phyloP scores from a whole-genome alignment of 2,329 filamentous ascomycete species.

The Xylariaceae sp. region DNA sequence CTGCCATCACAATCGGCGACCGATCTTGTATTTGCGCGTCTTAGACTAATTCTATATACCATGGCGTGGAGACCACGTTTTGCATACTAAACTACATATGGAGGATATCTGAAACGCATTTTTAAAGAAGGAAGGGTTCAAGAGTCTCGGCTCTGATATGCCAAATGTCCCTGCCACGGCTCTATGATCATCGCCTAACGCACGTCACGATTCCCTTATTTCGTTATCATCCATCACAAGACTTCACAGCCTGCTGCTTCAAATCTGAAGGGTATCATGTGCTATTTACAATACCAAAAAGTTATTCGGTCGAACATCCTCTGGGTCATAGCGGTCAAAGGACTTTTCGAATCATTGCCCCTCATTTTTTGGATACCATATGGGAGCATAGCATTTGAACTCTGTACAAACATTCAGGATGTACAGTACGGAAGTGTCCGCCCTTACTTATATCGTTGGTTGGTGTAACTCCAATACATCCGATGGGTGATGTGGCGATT shows the following conservation, averaged over 20 bases:
- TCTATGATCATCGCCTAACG: not conserved
- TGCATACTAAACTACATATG: not conserved
- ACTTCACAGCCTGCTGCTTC: not conserved
- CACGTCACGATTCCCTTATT: not conserved
- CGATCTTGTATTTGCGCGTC: too few species aligned
- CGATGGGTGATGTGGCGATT: too few species aligned
- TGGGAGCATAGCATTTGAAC: not conserved
- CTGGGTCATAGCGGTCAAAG: not conserved
- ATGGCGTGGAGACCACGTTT: not conserved
- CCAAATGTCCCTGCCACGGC: not conserved
- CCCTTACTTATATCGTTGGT: too few species aligned
- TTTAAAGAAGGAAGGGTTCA: not conserved
- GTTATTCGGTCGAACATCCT: not conserved
- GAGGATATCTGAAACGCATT: not conserved
- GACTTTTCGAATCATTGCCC: not conserved
- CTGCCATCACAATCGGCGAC: too few species aligned
- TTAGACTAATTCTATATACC: too few species aligned
- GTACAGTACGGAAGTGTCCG: too few species aligned
- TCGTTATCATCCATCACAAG: not conserved
- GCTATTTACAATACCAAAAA: not conserved
- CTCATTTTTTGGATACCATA: not conserved
- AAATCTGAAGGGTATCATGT: too few species aligned
- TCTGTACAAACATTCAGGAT: not conserved
- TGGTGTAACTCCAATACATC: too few species aligned
- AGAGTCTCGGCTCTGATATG: not conserved